These are phyloP conservation scores for Penicillium capsulatum DNA, from an alignment of 2,329 filamentous ascomycete species.

Conservation along the genomic window DNA sequence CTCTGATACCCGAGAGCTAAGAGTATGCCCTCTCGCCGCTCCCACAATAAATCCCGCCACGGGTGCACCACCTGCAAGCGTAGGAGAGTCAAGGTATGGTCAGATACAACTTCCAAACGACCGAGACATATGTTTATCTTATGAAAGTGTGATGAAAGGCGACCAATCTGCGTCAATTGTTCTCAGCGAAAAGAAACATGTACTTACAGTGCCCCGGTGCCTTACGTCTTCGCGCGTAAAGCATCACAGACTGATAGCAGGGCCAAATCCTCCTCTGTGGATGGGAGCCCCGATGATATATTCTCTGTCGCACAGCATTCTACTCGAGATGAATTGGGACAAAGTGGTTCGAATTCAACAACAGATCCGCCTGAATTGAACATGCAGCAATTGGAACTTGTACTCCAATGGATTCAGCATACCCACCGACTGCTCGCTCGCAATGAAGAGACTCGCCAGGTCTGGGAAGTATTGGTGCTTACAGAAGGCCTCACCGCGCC, in stretches of 20 bases:
- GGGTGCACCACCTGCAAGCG: conserved; percentile 23
- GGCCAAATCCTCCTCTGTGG: too few species aligned
- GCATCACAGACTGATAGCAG: too few species aligned
- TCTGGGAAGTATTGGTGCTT: conserved; percentile 19
- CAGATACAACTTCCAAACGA: neutral
- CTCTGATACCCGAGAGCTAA: too few species aligned
- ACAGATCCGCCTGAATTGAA: conserved; percentile 5
- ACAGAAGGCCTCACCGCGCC: conserved; percentile 19
- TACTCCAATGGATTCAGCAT: conserved; percentile 19
- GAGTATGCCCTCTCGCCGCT: conserved; percentile 12
- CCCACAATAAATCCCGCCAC: conserved; percentile 23
- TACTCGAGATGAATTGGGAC: neutral
- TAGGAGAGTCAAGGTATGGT: conserved; percentile 24
- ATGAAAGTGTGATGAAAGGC: conserved; percentile 21
- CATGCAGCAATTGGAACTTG: conserved; percentile 18
- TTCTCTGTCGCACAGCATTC: too few species aligned
- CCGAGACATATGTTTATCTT: neutral
- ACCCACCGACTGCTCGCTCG: conserved; percentile 18
- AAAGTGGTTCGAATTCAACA: neutral
- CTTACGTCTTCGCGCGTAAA: conserved; percentile 15
- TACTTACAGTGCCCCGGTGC: conserved; percentile 13
- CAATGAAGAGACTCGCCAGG: conserved; percentile 14
- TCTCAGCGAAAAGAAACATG: conserved; percentile 16
- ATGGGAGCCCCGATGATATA: too few species aligned
- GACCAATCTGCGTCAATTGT: conserved; percentile 20